Evolutionary conservation across 75 land plant species (phyloP).

Genomic region (Chamaecyparis obtusa): DNA sequence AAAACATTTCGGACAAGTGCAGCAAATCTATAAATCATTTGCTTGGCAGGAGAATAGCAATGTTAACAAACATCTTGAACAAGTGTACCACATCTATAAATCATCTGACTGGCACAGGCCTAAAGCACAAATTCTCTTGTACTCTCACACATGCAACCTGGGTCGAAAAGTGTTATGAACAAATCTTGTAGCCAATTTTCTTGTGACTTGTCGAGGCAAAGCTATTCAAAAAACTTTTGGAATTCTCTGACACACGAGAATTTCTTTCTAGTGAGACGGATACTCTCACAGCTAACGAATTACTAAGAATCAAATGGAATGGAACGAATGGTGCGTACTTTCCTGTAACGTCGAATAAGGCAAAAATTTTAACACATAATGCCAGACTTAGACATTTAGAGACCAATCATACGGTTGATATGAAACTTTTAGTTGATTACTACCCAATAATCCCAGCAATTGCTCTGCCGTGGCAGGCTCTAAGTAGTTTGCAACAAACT

Average conservation of each 20-base stretch:
- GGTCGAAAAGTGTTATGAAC: not conserved
- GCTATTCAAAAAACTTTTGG: not conserved
- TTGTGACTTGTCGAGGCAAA: not conserved
- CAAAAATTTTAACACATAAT: not conserved
- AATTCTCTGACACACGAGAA: not conserved
- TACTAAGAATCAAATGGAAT: not conserved
- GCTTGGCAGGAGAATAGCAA: not conserved
- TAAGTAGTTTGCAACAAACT: slow-evolving; percentile 62
- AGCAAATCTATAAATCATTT: not conserved
- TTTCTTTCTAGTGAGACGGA: not conserved
- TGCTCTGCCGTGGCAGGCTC: slow-evolving; percentile 54
- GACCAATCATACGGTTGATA: slow-evolving; percentile 80
- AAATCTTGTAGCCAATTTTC: not conserved
- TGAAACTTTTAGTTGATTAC: slow-evolving; percentile 46
- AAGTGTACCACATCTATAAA: not conserved
- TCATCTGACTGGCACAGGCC: not conserved
- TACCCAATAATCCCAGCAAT: slow-evolving; percentile 47
- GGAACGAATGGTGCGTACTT: not conserved
- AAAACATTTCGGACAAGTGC: not conserved
- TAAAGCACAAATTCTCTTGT: slow-evolving; percentile 4
- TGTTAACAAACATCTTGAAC: not conserved
- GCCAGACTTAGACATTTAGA: slow-evolving; percentile 21
- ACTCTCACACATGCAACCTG: not conserved
- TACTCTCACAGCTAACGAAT: not conserved
- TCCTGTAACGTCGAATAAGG: not conserved